These are phyloP conservation scores for Taphrina confusa DNA, from an alignment of 1,139 yeast species.

Conservation along the genomic window DNA sequence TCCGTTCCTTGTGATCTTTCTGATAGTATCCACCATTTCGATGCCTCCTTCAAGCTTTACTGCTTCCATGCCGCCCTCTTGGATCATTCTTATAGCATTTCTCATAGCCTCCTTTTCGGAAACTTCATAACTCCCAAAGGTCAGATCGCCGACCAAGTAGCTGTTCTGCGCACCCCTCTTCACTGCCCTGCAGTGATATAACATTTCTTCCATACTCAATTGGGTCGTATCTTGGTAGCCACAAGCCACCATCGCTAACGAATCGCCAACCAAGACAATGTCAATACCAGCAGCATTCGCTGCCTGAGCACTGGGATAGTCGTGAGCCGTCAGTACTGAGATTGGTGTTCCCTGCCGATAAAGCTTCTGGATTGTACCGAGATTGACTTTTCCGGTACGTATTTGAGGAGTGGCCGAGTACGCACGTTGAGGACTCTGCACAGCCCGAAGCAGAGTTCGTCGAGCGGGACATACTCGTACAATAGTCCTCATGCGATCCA, in stretches of 20 bases:
- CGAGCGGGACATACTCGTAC: background rate
- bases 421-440: too few species aligned
- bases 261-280: constrained; percentile 80
- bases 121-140: constrained; percentile 81
- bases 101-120: constrained; percentile 65
- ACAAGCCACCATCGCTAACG: constrained; percentile 85
- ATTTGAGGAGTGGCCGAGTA: background rate
- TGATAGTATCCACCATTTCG: constrained; percentile 56
- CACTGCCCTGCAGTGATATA: constrained; percentile 75
- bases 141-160: constrained; percentile 80
- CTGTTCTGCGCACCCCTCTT: constrained; percentile 63
- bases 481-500: background rate
- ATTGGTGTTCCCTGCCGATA: constrained; percentile 57
- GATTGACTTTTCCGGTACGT: constrained; percentile 41
- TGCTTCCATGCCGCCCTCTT: constrained; percentile 66
- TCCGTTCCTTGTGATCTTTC: constrained; percentile 62
- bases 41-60: constrained; percentile 86
- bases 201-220: constrained; percentile 55
- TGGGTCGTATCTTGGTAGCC: constrained; percentile 57
- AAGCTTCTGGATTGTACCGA: constrained; percentile 52
- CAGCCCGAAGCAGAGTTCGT: background rate
- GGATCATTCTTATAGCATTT: constrained; percentile 63
- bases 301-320: constrained; percentile 70
- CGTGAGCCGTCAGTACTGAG: constrained; percentile 76
- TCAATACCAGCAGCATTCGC: constrained; percentile 74